Percentiles rank a stretch among this genome's conserved stretches.
Evolutionary conservation across 2,329 filamentous ascomycete genomes (phyloP).

Genomic region (Calonectria pauciramosa): DNA sequence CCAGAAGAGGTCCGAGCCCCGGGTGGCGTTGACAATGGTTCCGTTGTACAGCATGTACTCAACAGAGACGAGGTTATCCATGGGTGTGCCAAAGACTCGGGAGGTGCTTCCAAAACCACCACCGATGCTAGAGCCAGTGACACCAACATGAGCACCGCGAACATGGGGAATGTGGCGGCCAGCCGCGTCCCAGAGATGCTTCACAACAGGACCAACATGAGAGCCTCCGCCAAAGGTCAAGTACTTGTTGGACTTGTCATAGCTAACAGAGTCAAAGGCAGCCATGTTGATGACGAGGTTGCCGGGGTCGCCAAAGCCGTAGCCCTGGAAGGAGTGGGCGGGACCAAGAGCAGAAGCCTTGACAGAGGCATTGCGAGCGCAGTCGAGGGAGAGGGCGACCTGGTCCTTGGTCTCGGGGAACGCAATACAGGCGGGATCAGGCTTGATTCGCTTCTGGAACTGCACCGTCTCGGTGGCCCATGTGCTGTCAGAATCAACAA

Average conservation of each 20-base stretch:
- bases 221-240: conserved; percentile 42
- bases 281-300: conserved; percentile 44
- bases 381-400: conserved; percentile 39
- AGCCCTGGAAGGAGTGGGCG: conserved; percentile 41
- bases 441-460: conserved; percentile 41
- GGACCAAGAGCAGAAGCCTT: conserved; percentile 40
- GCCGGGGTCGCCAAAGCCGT: conserved; percentile 35
- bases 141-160: conserved; percentile 40
- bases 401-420: conserved; percentile 38
- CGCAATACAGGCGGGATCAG: conserved; percentile 38
- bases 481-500: conserved; percentile 36
- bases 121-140: conserved; percentile 41
- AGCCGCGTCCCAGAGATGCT: conserved; percentile 44
- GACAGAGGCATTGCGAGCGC: conserved; percentile 40
- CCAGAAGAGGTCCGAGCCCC: conserved; percentile 42
- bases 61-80: conserved; percentile 40
- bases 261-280: conserved; percentile 40
- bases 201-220: conserved; percentile 39
- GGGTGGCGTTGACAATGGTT: conserved; percentile 37
- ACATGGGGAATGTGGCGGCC: conserved; percentile 44
- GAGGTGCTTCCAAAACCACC: conserved; percentile 40
- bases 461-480: conserved; percentile 32
- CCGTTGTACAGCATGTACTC: conserved; percentile 45
- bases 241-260: conserved; percentile 30
- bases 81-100: conserved; percentile 34